A percentile compares a stretch with the other conserved stretches of the same genome.
phyloP scores from a whole-genome alignment of 306 rosid genomes.

The Corylus avellana region DNA sequence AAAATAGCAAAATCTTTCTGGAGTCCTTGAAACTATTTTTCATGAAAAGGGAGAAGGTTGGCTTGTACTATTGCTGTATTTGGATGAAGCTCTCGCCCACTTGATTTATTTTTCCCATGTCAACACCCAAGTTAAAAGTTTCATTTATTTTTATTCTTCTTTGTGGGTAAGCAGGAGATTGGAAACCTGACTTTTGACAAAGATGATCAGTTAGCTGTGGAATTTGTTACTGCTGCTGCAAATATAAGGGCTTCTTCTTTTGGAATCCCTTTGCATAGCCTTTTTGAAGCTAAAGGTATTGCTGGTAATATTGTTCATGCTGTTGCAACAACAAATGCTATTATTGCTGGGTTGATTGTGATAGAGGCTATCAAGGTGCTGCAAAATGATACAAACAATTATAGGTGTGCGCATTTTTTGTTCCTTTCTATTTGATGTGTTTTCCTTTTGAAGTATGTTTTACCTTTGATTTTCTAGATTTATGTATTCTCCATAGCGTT shows the following conservation, averaged over 20 bases:
- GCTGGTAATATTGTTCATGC: constrained; percentile 99
- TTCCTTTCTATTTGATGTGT: constrained; percentile 13
- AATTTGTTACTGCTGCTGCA: constrained; percentile 97
- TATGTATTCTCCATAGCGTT: background rate
- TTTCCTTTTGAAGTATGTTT: constrained; percentile 5
- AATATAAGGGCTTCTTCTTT: constrained; percentile 92
- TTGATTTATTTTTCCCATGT: constrained; percentile 6
- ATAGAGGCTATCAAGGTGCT: constrained; percentile 97
- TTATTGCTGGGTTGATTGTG: constrained; percentile 97
- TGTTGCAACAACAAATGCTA: constrained; percentile 96
- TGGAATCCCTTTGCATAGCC: constrained; percentile 90
- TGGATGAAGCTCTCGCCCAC: constrained; percentile 24
- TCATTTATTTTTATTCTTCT: background rate
- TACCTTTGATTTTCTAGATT: background rate
- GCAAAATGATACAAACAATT: constrained; percentile 60
- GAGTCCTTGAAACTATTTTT: constrained; percentile 83
- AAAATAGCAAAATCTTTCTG: constrained; percentile 75
- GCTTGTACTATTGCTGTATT: constrained; percentile 19
- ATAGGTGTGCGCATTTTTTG: constrained; percentile 56
- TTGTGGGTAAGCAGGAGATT: constrained; percentile 61
- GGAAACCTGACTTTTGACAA: constrained; percentile 92
- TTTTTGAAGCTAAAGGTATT: constrained; percentile 98
- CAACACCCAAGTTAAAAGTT: background rate
- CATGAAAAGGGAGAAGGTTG: constrained; percentile 78
- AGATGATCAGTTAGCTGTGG: constrained; percentile 98